phyloP scores from a whole-genome alignment of 2,329 filamentous ascomycete genomes.

The Thermoascus crustaceus region DNA sequence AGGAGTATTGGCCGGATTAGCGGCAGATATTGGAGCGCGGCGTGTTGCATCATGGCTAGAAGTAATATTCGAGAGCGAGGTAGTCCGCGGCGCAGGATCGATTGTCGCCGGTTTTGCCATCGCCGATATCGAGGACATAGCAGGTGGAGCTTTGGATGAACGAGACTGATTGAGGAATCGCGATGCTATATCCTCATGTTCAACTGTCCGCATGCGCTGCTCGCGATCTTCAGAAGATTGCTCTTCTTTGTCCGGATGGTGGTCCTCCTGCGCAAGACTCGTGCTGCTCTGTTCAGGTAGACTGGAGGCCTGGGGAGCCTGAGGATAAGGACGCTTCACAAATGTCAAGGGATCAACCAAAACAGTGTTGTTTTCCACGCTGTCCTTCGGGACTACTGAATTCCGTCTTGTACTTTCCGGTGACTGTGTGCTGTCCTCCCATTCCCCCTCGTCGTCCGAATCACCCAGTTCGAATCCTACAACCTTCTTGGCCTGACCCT shows the following conservation, averaged over 20 bases:
- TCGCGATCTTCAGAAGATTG: conserved; percentile 12
- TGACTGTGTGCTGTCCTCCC: conserved; percentile 42
- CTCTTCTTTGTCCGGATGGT: conserved; percentile 15
- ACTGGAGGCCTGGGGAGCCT: conserved; percentile 30
- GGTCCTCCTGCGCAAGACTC: conserved; percentile 20
- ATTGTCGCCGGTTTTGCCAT: conserved; percentile 31
- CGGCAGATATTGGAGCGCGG: conserved; percentile 23
- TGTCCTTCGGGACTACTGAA: conserved; percentile 31
- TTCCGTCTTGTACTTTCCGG: conserved; percentile 40
- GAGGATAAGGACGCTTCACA: conserved; percentile 33
- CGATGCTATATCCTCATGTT: conserved; percentile 30
- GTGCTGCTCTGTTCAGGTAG: conserved; percentile 30
- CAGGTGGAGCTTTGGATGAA: conserved; percentile 38
- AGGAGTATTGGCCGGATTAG: conserved; percentile 19
- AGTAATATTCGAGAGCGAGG: conserved; percentile 29
- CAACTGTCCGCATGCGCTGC: conserved; percentile 13
- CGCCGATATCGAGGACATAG: conserved; percentile 42
- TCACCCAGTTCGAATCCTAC: conserved; percentile 40
- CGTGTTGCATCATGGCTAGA: conserved; percentile 23
- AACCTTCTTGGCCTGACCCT: conserved; percentile 35
- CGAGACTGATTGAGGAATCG: conserved; percentile 32
- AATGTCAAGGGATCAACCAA: conserved; percentile 34
- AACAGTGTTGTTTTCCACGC: conserved; percentile 25
- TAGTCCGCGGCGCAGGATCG: conserved; percentile 27
- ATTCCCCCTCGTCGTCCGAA: conserved; percentile 38